Evolutionary conservation across 495 filamentous ascomycete genomes (phyloP).

Genomic region (Neurospora sp.): DNA sequence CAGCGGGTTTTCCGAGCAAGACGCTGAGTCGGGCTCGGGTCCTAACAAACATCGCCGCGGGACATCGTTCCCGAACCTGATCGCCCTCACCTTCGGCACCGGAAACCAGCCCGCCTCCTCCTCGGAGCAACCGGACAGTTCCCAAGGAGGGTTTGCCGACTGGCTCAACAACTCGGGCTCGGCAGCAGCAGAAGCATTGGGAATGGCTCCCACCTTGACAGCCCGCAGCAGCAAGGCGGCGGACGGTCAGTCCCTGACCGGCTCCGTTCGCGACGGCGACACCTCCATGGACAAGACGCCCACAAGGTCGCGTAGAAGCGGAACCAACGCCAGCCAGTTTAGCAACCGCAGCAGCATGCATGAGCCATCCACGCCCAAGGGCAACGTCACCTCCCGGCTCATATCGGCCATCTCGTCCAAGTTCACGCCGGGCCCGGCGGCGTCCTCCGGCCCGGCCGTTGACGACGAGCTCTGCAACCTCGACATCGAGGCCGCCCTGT

Average conservation of each 20-base stretch:
- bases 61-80: constrained; percentile 30
- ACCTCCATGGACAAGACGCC: constrained; percentile 23
- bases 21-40: constrained; percentile 11
- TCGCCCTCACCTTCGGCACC: constrained; percentile 22
- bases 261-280: background rate
- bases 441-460: constrained; percentile 12
- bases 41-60: constrained; percentile 30
- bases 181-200: constrained; percentile 3
- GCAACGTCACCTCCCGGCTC: constrained; percentile 29
- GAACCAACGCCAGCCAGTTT: constrained; percentile 2
- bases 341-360: background rate
- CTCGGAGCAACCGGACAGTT: constrained; percentile 23
- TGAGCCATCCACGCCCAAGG: constrained; percentile 25
- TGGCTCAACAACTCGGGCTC: constrained; percentile 24
- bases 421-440: constrained; percentile 19
- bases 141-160: constrained; percentile 20
- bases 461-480: constrained; percentile 57
- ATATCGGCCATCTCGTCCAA: constrained; percentile 35
- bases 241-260: background rate
- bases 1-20: constrained; percentile 25
- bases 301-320: constrained; percentile 15
- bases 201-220: background rate
- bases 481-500: constrained; percentile 54
- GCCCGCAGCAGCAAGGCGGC: background rate
- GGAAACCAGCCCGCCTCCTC: constrained; percentile 20